Percentiles rank a stretch among this genome's conserved stretches.
These are phyloP conservation scores for Botrytis pseudocinerea DNA, from an alignment of 2,329 filamentous ascomycete genomes.

Conservation along the genomic window DNA sequence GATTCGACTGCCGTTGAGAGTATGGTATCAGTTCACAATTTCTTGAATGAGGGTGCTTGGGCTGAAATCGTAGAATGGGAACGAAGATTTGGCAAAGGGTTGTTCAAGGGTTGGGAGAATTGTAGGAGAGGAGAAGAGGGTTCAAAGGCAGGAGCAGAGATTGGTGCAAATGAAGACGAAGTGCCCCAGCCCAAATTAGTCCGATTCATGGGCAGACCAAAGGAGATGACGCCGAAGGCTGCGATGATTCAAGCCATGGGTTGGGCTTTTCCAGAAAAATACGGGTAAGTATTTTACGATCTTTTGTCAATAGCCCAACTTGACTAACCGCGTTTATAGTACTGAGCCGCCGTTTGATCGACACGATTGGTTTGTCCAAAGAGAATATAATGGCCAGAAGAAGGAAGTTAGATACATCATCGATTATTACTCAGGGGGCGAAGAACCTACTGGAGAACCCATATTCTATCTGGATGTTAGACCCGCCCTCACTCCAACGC, in stretches of 20 bases:
- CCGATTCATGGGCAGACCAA: slow-evolving; percentile 84
- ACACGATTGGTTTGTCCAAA: slow-evolving; percentile 93
- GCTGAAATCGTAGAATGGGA: slow-evolving; percentile 94
- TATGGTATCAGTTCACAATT: slow-evolving; percentile 98
- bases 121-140: slow-evolving; percentile 75
- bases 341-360: slow-evolving; percentile 89
- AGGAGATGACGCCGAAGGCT: slow-evolving; percentile 89
- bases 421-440: slow-evolving; percentile 87
- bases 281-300: slow-evolving; percentile 56
- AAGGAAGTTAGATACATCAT: slow-evolving; percentile 92
- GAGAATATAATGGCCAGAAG: slow-evolving; percentile 62
- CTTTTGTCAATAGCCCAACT: neutral
- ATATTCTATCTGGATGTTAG: slow-evolving; percentile 96
- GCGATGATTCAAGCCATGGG: slow-evolving; percentile 79
- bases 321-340: slow-evolving; percentile 45
- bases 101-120: slow-evolving; percentile 70
- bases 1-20: slow-evolving; percentile 89
- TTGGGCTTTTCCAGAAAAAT: slow-evolving; percentile 76
- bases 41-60: slow-evolving; percentile 97
- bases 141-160: slow-evolving; percentile 45
- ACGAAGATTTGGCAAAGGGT: slow-evolving; percentile 73
- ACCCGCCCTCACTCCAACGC: slow-evolving; percentile 79
- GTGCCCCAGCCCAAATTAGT: slow-evolving; percentile 70
- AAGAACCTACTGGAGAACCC: slow-evolving; percentile 75
- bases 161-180: slow-evolving; percentile 54